phyloP scores from a whole-genome alignment of 2,329 filamentous ascomycete species.

The Acephala macrosclerotiorum region DNA sequence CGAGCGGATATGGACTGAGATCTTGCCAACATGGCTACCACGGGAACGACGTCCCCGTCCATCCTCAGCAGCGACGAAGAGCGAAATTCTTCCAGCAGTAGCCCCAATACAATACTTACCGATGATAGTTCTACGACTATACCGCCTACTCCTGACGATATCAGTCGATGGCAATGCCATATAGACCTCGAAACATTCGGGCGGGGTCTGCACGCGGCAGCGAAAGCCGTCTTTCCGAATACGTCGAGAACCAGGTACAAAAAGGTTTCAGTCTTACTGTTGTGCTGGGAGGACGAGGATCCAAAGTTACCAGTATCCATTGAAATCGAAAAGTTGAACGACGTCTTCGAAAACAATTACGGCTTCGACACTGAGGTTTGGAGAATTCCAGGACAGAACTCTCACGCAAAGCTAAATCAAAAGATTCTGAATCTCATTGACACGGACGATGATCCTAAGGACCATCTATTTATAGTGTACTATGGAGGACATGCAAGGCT shows the following conservation, averaged over 20 bases:
- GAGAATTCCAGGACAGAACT: conserved; percentile 62
- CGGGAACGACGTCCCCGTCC: too few species aligned
- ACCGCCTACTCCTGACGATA: conserved; percentile 13
- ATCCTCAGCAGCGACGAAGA: too few species aligned
- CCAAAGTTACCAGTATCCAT: conserved; percentile 50
- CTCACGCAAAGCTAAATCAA: conserved; percentile 62
- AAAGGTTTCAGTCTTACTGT: conserved; percentile 61
- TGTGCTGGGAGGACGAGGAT: conserved; percentile 65
- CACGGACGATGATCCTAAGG: conserved; percentile 52
- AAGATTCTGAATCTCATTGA: conserved; percentile 65
- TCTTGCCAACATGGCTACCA: too few species aligned
- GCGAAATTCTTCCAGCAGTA: too few species aligned
- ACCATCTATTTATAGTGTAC: conserved; percentile 66
- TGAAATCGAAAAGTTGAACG: conserved; percentile 60
- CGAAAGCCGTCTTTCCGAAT: conserved; percentile 68
- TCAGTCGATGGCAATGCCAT: conserved; percentile 27
- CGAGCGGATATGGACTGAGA: too few species aligned
- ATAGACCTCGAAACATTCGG: conserved; percentile 24
- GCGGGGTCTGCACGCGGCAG: conserved; percentile 64
- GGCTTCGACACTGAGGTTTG: conserved; percentile 63
- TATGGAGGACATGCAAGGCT: conserved; percentile 65
- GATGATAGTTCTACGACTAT: too few species aligned
- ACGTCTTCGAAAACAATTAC: conserved; percentile 62
- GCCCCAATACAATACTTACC: too few species aligned
- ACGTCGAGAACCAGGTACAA: conserved; percentile 60